phyloP scores from a whole-genome alignment of 73 alveolate species.

The Paramecium caudatum region DNA sequence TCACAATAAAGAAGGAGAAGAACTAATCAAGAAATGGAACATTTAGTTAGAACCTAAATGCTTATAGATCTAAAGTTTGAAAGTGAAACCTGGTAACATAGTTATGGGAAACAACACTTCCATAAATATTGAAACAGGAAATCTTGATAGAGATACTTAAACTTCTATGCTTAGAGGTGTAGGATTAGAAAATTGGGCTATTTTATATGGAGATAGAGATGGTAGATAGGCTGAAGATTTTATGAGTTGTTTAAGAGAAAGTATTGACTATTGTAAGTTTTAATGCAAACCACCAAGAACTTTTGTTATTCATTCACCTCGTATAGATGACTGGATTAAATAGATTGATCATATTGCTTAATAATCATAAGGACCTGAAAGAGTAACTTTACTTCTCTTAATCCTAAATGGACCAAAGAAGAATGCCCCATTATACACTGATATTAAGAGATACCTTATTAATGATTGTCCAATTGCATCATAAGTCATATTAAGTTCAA shows the following conservation, averaged over 20 bases:
- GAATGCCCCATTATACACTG: conserved; percentile 49
- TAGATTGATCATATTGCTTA: conserved; percentile 51
- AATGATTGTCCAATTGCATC: conserved; percentile 38
- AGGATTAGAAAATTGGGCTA: conserved; percentile 86
- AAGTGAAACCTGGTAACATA: conserved; percentile 79
- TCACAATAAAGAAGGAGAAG: conserved; percentile 70
- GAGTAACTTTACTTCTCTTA: not conserved
- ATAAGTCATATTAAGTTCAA: conserved; percentile 63
- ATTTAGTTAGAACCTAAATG: conserved; percentile 77
- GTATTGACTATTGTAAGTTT: conserved; percentile 76
- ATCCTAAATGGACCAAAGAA: conserved; percentile 50
- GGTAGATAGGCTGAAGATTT: conserved; percentile 79
- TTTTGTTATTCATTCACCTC: conserved; percentile 59
- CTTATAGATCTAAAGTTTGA: conserved; percentile 77
- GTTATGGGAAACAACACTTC: conserved; percentile 80
- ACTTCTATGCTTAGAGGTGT: conserved; percentile 87
- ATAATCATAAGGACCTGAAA: conserved; percentile 78
- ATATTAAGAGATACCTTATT: conserved; percentile 1
- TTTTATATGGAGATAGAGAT: conserved; percentile 88
- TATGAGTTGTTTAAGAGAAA: conserved; percentile 78
- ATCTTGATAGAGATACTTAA: conserved; percentile 90
- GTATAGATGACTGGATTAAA: not conserved
- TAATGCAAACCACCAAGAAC: conserved; percentile 77
- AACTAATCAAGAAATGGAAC: conserved; percentile 87
- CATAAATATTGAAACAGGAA: conserved; percentile 76